Percentiles rank a stretch among this genome's conserved stretches.
These are phyloP conservation scores for Elsinoe arachidis DNA, from an alignment of 2,329 filamentous ascomycete species.

Conservation along the genomic window DNA sequence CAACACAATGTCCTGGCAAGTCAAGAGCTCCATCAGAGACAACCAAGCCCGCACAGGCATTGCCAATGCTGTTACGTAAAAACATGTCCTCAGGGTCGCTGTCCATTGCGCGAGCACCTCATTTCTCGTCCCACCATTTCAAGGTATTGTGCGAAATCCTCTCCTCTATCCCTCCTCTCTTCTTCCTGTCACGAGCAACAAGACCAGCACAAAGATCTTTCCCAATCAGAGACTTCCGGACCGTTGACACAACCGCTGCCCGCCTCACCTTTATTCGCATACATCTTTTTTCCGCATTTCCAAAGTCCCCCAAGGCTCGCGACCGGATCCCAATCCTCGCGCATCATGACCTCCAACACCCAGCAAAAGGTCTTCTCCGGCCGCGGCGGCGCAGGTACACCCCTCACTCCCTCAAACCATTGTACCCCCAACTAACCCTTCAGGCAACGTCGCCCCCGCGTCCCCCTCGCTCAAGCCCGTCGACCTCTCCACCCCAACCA, in stretches of 20 bases:
- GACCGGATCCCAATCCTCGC: neutral
- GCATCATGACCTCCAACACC: slow-evolving; percentile 2
- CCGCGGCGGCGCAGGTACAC: slow-evolving; percentile 62
- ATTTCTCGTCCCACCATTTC: neutral
- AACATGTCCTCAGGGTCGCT: neutral
- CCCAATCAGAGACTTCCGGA: neutral
- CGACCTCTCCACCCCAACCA: slow-evolving; percentile 70
- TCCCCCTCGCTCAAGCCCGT: slow-evolving; percentile 27
- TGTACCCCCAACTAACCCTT: neutral
- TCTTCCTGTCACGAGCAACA: neutral
- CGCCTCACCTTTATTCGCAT: neutral
- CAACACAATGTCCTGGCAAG: neutral
- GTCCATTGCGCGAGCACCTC: neutral
- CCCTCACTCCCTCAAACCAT: neutral
- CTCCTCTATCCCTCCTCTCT: neutral
- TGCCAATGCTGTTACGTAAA: slow-evolving; percentile 12
- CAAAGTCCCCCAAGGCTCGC: neutral
- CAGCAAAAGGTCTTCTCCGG: slow-evolving; percentile 51
- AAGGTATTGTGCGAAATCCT: neutral
- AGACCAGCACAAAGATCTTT: neutral
- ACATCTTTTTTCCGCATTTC: neutral
- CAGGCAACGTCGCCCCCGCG: slow-evolving; percentile 42
- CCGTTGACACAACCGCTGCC: neutral
- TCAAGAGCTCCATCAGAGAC: neutral
- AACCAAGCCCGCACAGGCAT: slow-evolving; percentile 8